Conservation (phyloP, 1,139 yeast species). For the Pichiaceae sp. region DNA sequence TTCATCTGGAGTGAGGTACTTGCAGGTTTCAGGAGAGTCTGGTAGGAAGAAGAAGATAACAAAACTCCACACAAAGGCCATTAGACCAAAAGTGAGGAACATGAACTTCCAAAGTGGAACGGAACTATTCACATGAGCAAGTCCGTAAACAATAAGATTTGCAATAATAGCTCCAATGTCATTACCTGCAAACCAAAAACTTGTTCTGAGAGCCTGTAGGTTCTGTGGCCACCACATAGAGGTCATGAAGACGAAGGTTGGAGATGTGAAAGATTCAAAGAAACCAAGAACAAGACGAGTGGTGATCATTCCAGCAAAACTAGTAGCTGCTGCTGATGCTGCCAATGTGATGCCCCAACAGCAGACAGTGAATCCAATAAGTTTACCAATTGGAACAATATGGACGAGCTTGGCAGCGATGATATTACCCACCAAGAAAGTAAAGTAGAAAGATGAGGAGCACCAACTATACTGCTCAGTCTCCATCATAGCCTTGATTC, state of each 20-base stretch:
- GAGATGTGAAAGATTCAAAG: conserved; percentile 24
- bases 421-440: conserved; percentile 31
- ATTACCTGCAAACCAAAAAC: conserved; percentile 19
- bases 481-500: conserved; percentile 11
- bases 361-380: conserved; percentile 10
- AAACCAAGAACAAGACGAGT: conserved; percentile 29
- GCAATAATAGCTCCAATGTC: conserved; percentile 18
- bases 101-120: conserved; percentile 39
- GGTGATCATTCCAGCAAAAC: conserved; percentile 28
- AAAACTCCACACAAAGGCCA: conserved; percentile 43
- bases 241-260: conserved; percentile 23
- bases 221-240: conserved; percentile 24
- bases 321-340: conserved; percentile 24
- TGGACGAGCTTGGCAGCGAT: conserved; percentile 11
- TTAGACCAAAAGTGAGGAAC: conserved; percentile 40
- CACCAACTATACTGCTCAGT: conserved; percentile 32
- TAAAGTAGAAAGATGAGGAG: conserved; percentile 48
- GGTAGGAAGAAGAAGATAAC: conserved; percentile 40
- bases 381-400: conserved; percentile 14
- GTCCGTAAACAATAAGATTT: conserved; percentile 16
- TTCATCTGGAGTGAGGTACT: conserved; percentile 42
- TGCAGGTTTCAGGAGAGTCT: conserved; percentile 45
- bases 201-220: conserved; percentile 18
- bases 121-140: conserved; percentile 20
- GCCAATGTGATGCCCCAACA: conserved; percentile 16